These are phyloP conservation scores for Acer negundo DNA, from an alignment of 345 rosid genomes.

Conservation along the genomic window DNA sequence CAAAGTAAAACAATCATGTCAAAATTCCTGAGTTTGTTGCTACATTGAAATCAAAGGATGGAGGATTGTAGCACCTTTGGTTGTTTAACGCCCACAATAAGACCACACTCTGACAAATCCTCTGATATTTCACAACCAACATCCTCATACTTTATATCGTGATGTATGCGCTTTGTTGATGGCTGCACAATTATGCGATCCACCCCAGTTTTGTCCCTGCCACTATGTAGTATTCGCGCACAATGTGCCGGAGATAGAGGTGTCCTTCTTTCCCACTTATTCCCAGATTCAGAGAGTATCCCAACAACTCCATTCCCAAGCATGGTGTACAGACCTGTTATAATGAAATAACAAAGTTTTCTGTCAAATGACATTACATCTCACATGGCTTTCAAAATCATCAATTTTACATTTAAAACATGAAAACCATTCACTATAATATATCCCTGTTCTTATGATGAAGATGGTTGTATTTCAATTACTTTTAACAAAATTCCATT, in stretches of 20 bases:
- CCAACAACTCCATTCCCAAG: conserved; percentile 93
- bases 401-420: neutral
- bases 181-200: conserved; percentile 85
- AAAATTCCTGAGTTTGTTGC: neutral
- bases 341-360: neutral
- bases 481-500: neutral
- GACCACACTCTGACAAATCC: conserved; percentile 87
- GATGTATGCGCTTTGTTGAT: conserved; percentile 87
- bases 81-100: conserved; percentile 75
- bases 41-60: neutral
- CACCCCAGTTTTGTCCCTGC: conserved; percentile 67
- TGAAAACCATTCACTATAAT: neutral
- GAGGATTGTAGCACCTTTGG: conserved; percentile 51
- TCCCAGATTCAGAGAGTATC: conserved; percentile 69
- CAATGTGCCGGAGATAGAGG: conserved; percentile 92
- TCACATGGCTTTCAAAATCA: neutral
- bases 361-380: neutral
- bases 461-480: neutral
- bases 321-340: conserved; percentile 37
- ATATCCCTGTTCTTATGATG: neutral
- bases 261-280: conserved; percentile 93
- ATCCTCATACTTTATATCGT: conserved; percentile 75
- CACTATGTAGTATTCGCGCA: conserved; percentile 75
- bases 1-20: neutral
- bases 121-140: conserved; percentile 86